A percentile compares a stretch with the other conserved stretches of the same genome.
These are phyloP conservation scores for Dendrocalamus latiflorus DNA, from an alignment of 202 grass and related monocot genomes.

Conservation along the genomic window DNA sequence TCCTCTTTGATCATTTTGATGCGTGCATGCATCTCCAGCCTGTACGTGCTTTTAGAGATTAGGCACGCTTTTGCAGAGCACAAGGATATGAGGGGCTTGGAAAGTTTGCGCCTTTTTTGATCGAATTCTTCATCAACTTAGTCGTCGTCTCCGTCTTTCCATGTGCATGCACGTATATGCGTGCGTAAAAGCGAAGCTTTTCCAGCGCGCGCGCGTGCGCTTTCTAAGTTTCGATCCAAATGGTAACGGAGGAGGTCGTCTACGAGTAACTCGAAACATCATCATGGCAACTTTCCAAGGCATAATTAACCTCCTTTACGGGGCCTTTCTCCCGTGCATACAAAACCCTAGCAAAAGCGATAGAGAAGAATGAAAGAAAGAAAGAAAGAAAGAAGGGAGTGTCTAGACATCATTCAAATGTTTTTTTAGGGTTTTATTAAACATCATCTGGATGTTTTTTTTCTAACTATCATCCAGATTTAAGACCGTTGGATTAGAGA, in stretches of 20 bases:
- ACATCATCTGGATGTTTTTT: no score
- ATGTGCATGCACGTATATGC: conserved; percentile 32
- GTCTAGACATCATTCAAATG: accelerated
- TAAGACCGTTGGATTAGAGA: no score
- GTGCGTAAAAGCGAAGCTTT: conserved; percentile 21
- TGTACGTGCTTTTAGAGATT: conserved; percentile 9
- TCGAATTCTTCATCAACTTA: conserved; percentile 8
- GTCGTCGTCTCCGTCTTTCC: conserved; percentile 49
- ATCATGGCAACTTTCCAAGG: conserved; percentile 48
- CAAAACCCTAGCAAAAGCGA: conserved; percentile 35
- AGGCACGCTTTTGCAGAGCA: conserved; percentile 24
- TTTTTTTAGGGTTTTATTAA: no score
- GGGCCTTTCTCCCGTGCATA: conserved; percentile 7
- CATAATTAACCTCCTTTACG: conserved; percentile 19
- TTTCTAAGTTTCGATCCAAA: conserved; percentile 37
- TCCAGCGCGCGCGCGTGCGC: conserved; percentile 27
- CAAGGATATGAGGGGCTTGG: conserved; percentile 24
- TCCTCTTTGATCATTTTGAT: background rate
- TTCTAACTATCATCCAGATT: no score
- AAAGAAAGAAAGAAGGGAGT: background rate
- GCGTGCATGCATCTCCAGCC: background rate
- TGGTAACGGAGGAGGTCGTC: conserved; percentile 7
- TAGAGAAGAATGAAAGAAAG: background rate
- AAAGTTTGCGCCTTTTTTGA: conserved; percentile 37
- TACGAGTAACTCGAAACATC: conserved; percentile 16